Base-by-base conservation (phyloP, 75 land plant genomes). In the Picea sitchensis region DNA sequence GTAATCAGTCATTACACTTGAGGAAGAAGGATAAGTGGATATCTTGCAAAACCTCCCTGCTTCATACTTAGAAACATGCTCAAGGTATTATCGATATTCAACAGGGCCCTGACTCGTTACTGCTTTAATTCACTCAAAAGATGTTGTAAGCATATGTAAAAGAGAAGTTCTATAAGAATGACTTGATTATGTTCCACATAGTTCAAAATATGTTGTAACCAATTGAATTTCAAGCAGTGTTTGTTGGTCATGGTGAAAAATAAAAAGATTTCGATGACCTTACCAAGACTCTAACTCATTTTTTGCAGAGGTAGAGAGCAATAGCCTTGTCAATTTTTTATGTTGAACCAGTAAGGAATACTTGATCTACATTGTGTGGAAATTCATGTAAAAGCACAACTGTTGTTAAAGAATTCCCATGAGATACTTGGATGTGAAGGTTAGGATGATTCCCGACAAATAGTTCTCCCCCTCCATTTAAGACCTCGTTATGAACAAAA, bases 251-350 rank as follows among this genome's bases (percentile, higher is more conserved):
- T 36, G n/a, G 17, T 68, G 32, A 13, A 44, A 41, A 4, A 36
- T 20, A 71, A 76, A 14, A 73, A 5, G 59, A 44, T 54, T 36
- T 76, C 15, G 2, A 5, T 34, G n/a, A 38, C 44, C 80, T 73
- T 76, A 87, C 88, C 88, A 87, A 3, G 13, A 87, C 87, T 23
- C 80, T 74, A 58, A 87, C 87, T 17, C 78, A 59, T 14, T 65
- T 87, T 34, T 77, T 73, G 31, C 88, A 87, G 21, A 87, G 76
- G 36, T 87, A 82, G 58, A 87, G 71, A 13, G 88, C 81, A 65
- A 87, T 81, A 17, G 88, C 88, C 30, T 82, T 88, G 17, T 87
- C 88, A 38, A 87, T 72, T 21, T 87, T 87, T 0, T 87, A 87
- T 20, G 88, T 87, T 2, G 87, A 71, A 1, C 88, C 87, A 2